These are phyloP conservation scores for Coix lacrymajobi DNA, from an alignment of 176 grass and related monocot genomes.

Conservation along the genomic window DNA sequence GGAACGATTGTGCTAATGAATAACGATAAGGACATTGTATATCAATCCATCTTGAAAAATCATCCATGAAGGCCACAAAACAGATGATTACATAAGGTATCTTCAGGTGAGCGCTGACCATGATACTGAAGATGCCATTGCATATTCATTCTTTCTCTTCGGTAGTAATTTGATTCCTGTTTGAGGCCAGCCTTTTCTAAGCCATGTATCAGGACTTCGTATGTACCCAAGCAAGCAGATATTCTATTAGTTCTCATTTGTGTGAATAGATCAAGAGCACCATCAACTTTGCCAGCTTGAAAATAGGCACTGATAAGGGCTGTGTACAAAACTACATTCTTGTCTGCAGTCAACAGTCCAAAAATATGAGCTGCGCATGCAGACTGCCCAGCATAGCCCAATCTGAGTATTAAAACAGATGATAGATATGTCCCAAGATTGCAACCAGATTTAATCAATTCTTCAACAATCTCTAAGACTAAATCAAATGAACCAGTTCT, in stretches of 20 bases:
- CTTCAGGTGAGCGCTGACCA: slow-evolving; percentile 31
- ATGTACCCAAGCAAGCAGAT: slow-evolving; percentile 47
- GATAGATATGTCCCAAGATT: slow-evolving; percentile 61
- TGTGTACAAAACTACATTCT: slow-evolving; percentile 59
- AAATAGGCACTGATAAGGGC: slow-evolving; percentile 64
- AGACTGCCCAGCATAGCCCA: slow-evolving; percentile 49
- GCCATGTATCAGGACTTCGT: slow-evolving; percentile 57
- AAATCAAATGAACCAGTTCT: slow-evolving; percentile 42
- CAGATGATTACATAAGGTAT: slow-evolving; percentile 61
- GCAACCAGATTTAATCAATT: slow-evolving; percentile 47
- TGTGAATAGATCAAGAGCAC: slow-evolving; percentile 35
- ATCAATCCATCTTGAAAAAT: slow-evolving; percentile 15
- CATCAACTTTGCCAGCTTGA: slow-evolving; percentile 51
- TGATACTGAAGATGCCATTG: slow-evolving; percentile 37
- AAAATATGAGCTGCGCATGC: slow-evolving; percentile 47
- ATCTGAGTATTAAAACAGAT: slow-evolving; percentile 54
- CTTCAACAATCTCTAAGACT: slow-evolving; percentile 45
- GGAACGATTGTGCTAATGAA: neutral
- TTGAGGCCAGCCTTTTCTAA: slow-evolving; percentile 50
- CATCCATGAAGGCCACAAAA: slow-evolving; percentile 42
- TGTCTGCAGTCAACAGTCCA: slow-evolving; percentile 41
- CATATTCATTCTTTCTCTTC: slow-evolving; percentile 62
- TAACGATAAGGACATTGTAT: neutral
- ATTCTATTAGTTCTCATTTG: slow-evolving; percentile 48
- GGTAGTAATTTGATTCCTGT: slow-evolving; percentile 45